Evolutionary conservation across 495 filamentous ascomycete species (phyloP), one percentile per base, ranked within the genome.

Genomic region (Xylaria venustula): DNA sequence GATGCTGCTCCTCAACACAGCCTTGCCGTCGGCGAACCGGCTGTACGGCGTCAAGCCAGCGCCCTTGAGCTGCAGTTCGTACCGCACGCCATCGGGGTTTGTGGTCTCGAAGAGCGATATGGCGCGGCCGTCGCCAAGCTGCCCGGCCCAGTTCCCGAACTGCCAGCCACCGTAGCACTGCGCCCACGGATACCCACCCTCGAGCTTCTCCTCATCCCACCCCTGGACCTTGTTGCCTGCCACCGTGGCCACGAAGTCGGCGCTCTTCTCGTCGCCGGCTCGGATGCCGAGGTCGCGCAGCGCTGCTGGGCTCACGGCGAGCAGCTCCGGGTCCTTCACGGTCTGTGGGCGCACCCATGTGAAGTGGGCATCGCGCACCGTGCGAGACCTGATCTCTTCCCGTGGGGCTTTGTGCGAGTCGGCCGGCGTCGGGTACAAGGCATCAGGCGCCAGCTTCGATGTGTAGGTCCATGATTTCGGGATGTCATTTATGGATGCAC

Each of bases 21-120:
- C 94, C 69, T 94, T 93, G 26, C 94, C 94, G 75, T 98, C 94
- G n/a, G 94, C 94, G 65, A 98, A 98, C 12, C 94, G 88, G 20
- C 90, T 94, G 72, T 98, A 98, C 0, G 94, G 94, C 3, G 94
- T 98, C 63, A 85, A 78, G 2, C 94, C 94, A 25, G 94, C 93
- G 22, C 94, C 94, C 75, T 96, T 98, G 48, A 98, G 81, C 69
- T 97, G 94, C 8, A 98, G 70, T 73, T 98, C 94, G 71, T 94
- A 97, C 4, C 92, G 83, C 15, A 66, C 77, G 1, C 82, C 81
- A 1, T 70, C 61, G 15, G 90, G 87, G 70, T 96, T 96, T 12
- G 87, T 96, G 25, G 84, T 79, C 68, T 98, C 94, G 65, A 97
- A 98, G 0, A 98, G 79, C 48, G 90, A 93, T 64, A 98, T 97